Evolutionary conservation across 345 rosid genomes (phyloP), one percentile per base, ranked within the genome.

Genomic region (Lepidium didymum): DNA sequence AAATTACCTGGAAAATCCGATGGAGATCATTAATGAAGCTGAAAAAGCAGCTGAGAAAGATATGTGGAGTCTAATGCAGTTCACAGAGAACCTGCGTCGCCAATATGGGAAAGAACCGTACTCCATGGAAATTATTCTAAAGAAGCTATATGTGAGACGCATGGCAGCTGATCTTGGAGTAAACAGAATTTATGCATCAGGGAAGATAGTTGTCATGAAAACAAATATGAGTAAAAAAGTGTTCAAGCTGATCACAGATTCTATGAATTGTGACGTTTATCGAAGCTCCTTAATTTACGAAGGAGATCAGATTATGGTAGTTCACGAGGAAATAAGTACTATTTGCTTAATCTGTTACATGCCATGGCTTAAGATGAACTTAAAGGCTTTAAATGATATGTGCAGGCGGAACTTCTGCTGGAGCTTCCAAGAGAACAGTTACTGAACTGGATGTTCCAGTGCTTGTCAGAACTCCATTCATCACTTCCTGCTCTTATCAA

Each of bases 81-180:
- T 84, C 78, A 86, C 96, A 15, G 98, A 93, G 78, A 81, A 81
- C 75, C 83, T 93, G 56, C 92, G 96, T 19, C 79, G 91, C 33
- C 92, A 90, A 64, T 81, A 84, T 74, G 96, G 97, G 64, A 93
- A 90, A 80, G 97, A 93, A 76, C 97, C 98, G 44, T 82, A 79
- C 64, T 80, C 97, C 61, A 90, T 88, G 98, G 98, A 86, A 72
- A 80, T 86, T 57, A 80, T 90, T 16, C 81, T 93, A 81, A 93
- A 90, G 85, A 90, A 87, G 87, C 80, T 90, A 19, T 90, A 90
- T 59, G 89, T 83, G 69, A 87, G 90, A 79, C 87, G 98, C 80
- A 93, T 93, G 97, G 97, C 96, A 7, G 92, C 98, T 62, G 98
- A 93, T 79, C 83, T 93, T 70, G 98, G 97, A 80, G 85, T 93